Evolutionary conservation across 306 rosid genomes (phyloP).

Genomic region (Cucurbita maxima): DNA sequence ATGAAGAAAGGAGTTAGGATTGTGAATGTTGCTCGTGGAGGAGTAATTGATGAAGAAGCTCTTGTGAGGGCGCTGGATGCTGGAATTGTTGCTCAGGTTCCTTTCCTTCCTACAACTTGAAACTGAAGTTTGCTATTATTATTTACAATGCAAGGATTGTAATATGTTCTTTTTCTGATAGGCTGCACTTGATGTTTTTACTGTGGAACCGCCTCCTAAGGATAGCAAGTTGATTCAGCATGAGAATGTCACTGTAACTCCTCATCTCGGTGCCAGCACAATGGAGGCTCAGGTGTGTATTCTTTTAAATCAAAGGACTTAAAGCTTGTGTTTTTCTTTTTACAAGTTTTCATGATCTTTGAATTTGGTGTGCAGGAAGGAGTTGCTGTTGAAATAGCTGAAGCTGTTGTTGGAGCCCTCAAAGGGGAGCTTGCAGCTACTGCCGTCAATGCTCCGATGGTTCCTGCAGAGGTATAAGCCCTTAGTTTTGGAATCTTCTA

Average conservation of each 20-base stretch:
- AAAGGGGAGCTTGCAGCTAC: constrained; percentile 96
- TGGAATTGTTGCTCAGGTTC: constrained; percentile 91
- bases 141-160: neutral
- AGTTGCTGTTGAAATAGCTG: constrained; percentile 96
- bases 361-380: constrained; percentile 60
- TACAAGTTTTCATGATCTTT: constrained; percentile 2
- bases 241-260: constrained; percentile 86
- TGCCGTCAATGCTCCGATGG: constrained; percentile 99
- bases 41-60: constrained; percentile 95
- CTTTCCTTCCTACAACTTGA: neutral
- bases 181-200: constrained; percentile 97
- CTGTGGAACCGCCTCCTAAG: constrained; percentile 64
- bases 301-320: neutral
- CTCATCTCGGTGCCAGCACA: constrained; percentile 98
- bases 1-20: constrained; percentile 94
- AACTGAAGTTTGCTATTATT: neutral
- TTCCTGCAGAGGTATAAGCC: constrained; percentile 72
- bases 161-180: constrained; percentile 17
- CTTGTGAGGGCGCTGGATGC: constrained; percentile 78
- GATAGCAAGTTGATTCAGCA: constrained; percentile 67
- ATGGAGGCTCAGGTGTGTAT: constrained; percentile 76
- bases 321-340: neutral
- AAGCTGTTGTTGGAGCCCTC: constrained; percentile 90
- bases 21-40: constrained; percentile 94
- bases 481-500: neutral